Conservation (phyloP, 176 grass and related monocot genomes). For the Pontederia crassipes region DNA sequence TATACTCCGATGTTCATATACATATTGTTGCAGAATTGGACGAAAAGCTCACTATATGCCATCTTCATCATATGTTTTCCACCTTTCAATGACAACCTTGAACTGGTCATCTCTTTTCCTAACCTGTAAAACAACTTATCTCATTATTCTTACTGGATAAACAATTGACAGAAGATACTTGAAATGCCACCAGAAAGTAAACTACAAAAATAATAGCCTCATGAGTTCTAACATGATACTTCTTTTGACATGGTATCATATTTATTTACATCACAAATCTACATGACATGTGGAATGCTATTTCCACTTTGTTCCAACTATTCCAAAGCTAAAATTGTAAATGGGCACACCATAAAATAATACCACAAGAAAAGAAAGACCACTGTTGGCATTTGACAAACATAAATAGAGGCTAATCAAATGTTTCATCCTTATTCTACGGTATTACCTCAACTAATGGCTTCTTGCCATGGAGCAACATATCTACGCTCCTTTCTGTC, state of each 20-base stretch:
- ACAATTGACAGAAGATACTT: conserved; percentile 2
- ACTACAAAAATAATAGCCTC: too few relatives aligned
- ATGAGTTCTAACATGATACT: neutral
- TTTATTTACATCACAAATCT: too few relatives aligned
- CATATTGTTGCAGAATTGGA: too few relatives aligned
- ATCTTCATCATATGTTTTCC: conserved; percentile 91
- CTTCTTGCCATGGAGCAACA: conserved; percentile 80
- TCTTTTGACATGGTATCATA: too few relatives aligned
- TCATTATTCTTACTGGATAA: neutral
- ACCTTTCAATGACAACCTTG: conserved; percentile 89
- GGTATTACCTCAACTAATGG: conserved; percentile 68
- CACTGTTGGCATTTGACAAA: too few relatives aligned
- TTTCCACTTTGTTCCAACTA: too few relatives aligned
- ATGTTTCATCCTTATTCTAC: neutral
- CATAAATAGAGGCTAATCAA: too few relatives aligned
- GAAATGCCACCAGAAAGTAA: neutral
- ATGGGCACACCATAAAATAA: too few relatives aligned
- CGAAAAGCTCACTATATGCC: conserved; percentile 36
- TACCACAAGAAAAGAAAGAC: too few relatives aligned
- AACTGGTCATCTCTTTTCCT: conserved; percentile 74
- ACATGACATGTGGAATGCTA: too few relatives aligned
- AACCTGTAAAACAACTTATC: conserved; percentile 28
- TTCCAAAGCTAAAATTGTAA: too few relatives aligned
- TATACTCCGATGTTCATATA: too few relatives aligned
- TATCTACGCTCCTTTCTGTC: conserved; percentile 95